A percentile compares a stretch with the other conserved stretches of the same genome.
phyloP scores from a whole-genome alignment of 208 protist genomes.

The Leishmania mexicana region DNA sequence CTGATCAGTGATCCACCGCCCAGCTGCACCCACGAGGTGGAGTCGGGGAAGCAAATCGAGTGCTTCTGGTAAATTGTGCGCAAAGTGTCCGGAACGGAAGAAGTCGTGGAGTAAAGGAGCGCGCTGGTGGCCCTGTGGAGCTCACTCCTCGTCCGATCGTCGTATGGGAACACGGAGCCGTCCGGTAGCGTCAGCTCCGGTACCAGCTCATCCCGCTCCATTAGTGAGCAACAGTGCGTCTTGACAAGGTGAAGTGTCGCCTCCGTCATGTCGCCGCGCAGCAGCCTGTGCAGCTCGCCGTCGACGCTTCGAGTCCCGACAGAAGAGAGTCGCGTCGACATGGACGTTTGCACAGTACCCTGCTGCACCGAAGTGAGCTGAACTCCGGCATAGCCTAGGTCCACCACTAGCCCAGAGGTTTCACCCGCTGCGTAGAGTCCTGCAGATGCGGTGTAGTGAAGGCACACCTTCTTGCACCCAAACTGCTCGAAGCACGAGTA shows the following conservation, averaged over 20 bases:
- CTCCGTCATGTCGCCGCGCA: conserved; percentile 19
- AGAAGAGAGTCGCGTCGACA: conserved; percentile 26
- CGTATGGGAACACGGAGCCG: conserved; percentile 22
- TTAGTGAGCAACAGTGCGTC: conserved; percentile 21
- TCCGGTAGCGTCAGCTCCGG: conserved; percentile 57
- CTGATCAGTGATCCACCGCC: conserved; percentile 35
- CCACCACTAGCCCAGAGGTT: conserved; percentile 67
- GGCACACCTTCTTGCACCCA: conserved; percentile 49
- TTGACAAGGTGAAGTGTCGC: conserved; percentile 23
- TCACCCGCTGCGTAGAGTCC: conserved; percentile 71
- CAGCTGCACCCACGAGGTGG: conserved; percentile 45
- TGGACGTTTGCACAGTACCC: conserved; percentile 33
- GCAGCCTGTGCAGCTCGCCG: conserved; percentile 26
- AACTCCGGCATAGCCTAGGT: conserved; percentile 71
- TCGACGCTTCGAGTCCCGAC: conserved; percentile 55
- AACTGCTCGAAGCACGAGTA: conserved; percentile 67
- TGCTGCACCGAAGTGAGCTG: conserved; percentile 58
- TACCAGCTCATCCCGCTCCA: conserved; percentile 14
- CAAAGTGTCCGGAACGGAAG: conserved; percentile 35
- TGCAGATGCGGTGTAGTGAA: conserved; percentile 53
- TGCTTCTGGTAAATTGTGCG: conserved; percentile 35
- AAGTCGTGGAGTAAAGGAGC: conserved; percentile 33
- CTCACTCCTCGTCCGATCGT: conserved; percentile 10
- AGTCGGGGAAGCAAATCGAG: conserved; percentile 18
- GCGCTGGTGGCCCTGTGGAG: conserved; percentile 18